phyloP scores from a whole-genome alignment of 805 yeast genomes.

The Starmerella stellata region DNA sequence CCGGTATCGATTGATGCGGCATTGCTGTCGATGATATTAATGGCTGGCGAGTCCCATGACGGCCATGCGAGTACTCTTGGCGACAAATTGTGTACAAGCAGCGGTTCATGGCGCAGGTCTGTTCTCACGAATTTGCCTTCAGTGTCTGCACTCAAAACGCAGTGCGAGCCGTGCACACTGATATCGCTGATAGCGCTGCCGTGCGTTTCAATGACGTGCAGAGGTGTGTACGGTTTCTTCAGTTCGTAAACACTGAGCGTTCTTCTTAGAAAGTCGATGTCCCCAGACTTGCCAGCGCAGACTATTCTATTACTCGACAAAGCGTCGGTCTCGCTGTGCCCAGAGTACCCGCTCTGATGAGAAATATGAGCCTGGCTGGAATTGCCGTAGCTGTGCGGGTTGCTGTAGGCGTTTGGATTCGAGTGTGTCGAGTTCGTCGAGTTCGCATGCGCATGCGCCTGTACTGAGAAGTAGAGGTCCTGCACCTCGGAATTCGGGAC shows the following conservation, averaged over 20 bases:
- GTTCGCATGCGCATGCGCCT: too few species aligned
- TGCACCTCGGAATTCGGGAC: slow-evolving; percentile 17
- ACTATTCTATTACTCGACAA: slow-evolving; percentile 9
- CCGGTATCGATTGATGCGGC: background rate
- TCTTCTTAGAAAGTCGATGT: slow-evolving; percentile 4
- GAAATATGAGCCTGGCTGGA: too few species aligned
- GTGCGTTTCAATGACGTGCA: slow-evolving; percentile 34
- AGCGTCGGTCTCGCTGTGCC: background rate
- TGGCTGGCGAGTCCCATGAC: slow-evolving; percentile 19
- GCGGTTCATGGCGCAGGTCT: slow-evolving; percentile 30
- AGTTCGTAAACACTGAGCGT: slow-evolving; percentile 13
- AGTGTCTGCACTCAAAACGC: slow-evolving; percentile 33
- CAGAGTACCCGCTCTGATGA: background rate
- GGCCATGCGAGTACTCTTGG: slow-evolving; percentile 43
- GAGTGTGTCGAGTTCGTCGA: too few species aligned
- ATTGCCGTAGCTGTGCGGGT: background rate
- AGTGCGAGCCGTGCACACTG: slow-evolving; percentile 7
- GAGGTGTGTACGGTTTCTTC: slow-evolving; percentile 56
- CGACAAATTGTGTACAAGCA: slow-evolving; percentile 33
- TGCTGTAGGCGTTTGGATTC: background rate
- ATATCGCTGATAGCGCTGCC: slow-evolving; percentile 38
- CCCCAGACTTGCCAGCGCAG: slow-evolving; percentile 14
- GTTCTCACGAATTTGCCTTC: slow-evolving; percentile 34
- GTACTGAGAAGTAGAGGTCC: background rate
- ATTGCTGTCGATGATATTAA: background rate